phyloP scores from a whole-genome alignment of 2,329 filamentous ascomycete genomes.

The Phialophora verrucosa region DNA sequence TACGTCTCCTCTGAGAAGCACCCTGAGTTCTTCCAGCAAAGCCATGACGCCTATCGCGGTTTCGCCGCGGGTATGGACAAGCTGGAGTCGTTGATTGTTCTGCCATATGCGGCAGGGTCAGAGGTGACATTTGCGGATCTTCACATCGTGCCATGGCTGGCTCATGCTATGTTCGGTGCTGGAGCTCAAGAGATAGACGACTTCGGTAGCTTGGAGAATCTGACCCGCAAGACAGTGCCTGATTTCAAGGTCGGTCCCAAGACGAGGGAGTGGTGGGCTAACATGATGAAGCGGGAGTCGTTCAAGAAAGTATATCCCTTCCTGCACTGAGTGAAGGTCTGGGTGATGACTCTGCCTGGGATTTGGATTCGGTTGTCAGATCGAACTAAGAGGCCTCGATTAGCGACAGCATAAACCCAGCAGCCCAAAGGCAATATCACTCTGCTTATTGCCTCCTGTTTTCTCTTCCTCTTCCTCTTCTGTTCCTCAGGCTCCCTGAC shows the following conservation, averaged over 20 bases:
- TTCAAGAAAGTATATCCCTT: constrained; percentile 27
- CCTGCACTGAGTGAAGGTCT: constrained; percentile 19
- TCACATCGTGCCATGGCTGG: constrained; percentile 33
- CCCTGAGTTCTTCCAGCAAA: constrained; percentile 27
- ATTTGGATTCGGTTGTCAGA: not conserved
- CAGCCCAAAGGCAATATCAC: not conserved
- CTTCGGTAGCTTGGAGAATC: constrained; percentile 24
- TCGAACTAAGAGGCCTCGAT: no score
- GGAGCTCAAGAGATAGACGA: constrained; percentile 22
- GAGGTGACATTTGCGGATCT: constrained; percentile 32
- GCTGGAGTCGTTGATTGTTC: constrained; percentile 25
- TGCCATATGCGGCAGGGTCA: constrained; percentile 30
- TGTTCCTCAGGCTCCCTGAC: constrained; percentile 43
- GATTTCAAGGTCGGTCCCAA: constrained; percentile 29
- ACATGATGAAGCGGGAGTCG: constrained; percentile 15
- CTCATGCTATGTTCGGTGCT: constrained; percentile 30
- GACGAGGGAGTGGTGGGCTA: constrained; percentile 28
- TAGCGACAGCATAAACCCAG: not conserved
- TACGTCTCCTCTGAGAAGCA: constrained; percentile 21
- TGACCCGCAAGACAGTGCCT: constrained; percentile 31
- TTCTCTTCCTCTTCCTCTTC: not conserved
- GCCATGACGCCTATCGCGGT: constrained; percentile 19
- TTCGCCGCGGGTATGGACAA: constrained; percentile 22
- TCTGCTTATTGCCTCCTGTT: not conserved
- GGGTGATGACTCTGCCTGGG: not conserved